Evolutionary conservation across 257 asterid species (phyloP), one percentile per base, ranked within the genome.

Genomic region (Mentha longifolia): DNA sequence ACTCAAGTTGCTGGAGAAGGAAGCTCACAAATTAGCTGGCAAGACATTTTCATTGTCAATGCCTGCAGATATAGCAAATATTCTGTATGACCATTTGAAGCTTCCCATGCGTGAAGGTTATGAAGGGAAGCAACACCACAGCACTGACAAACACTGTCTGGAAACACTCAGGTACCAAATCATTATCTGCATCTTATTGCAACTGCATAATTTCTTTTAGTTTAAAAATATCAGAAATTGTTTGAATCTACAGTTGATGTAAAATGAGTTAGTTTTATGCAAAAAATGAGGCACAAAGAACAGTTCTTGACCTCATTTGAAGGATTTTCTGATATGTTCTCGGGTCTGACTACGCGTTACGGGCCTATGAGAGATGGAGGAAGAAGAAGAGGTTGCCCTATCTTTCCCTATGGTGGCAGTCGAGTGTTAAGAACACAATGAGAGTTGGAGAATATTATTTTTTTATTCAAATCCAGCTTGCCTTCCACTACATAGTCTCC

Each of bases 51-150:
- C 97, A 59, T 79, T 94, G 67, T 84, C 89, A 73, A 91, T 86
- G 83, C 87, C 97, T 55, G 97, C 97, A 30, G 99, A 94, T 73
- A 88, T 94, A 79, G 97, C 99, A 61, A 88, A 85, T 82, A 79
- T 94, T 49, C 89, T 94, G 68, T 94, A 88, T 78, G 95, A 77
- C 67, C 99, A 87, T 85, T 88, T 94, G 88, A 90, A 91, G 84
- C 92, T 94, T 67, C 97, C 99, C 76, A 72, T 82, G 76, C 97
- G 95, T 5, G 96, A 88, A 75, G 95, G 96, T 61, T 62, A 62
- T 33, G 76, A 70, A 67, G 97, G 97, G 84, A 94, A 91, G 64
- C 88, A 86, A 68, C 99, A 94, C 79, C 97, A 89, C 42, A 94
- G 99, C 74, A 94, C 99, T 8, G 97, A 88, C 82, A 94, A 91